phyloP scores from a whole-genome alignment of 176 grass and related monocot species.

The Ensete glaucum region DNA sequence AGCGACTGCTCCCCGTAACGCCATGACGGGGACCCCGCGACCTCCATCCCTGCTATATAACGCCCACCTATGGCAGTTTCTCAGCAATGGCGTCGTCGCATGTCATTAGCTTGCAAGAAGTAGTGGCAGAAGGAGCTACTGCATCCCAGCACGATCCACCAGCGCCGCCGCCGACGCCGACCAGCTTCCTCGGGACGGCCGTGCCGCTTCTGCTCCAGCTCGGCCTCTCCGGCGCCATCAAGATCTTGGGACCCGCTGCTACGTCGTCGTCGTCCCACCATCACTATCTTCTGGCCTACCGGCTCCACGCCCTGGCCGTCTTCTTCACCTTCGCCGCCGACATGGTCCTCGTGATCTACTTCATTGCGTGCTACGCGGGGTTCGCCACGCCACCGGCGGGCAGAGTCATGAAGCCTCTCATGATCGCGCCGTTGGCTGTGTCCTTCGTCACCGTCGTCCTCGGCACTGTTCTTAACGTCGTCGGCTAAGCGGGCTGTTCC shows the following conservation, averaged over 20 bases:
- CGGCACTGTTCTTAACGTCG: neutral
- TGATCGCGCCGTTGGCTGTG: neutral
- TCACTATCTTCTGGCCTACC: neutral
- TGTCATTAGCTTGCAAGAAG: neutral
- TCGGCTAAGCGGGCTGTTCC: neutral
- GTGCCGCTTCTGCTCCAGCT: conserved; percentile 3
- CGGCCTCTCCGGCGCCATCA: conserved; percentile 1
- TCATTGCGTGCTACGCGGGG: neutral
- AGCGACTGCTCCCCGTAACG: neutral
- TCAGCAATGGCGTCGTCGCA: neutral
- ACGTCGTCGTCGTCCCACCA: neutral
- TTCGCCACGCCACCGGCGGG: neutral
- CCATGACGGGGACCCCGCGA: neutral
- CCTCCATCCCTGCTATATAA: neutral
- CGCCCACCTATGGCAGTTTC: neutral
- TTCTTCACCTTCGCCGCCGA: neutral
- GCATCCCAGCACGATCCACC: neutral
- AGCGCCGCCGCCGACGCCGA: neutral
- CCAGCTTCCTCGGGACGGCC: neutral
- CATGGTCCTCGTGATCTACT: neutral
- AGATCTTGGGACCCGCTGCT: neutral
- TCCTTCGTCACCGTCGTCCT: neutral
- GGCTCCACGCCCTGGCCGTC: neutral
- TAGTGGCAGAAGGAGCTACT: neutral
- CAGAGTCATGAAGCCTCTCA: neutral